A percentile compares a stretch with the other conserved stretches of the same genome.
phyloP scores from a whole-genome alignment of 352 stramenopile genomes.

The Pythium aristosporum region DNA sequence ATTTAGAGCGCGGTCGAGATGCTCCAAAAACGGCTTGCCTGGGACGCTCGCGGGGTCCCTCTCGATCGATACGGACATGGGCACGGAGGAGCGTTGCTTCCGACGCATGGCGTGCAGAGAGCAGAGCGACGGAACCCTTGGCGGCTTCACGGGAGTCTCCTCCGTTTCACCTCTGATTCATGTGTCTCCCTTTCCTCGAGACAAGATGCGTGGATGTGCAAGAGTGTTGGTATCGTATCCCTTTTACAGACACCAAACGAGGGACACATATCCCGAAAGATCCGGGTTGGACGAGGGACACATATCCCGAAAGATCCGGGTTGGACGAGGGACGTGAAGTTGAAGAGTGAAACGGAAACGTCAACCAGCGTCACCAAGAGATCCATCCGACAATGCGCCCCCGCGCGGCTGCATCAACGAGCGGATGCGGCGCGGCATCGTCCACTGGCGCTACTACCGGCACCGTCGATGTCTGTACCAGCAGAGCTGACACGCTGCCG shows the following conservation, averaged over 20 bases:
- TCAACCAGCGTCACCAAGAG: background rate
- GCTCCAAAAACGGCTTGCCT: slow-evolving; percentile 18
- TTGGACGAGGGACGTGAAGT: background rate
- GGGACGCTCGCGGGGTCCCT: slow-evolving; percentile 11
- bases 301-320: background rate
- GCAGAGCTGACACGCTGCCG: slow-evolving; percentile 8
- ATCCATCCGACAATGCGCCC: background rate
- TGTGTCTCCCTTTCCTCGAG: background rate
- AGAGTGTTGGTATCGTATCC: slow-evolving; percentile 7
- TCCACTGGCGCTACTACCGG: background rate
- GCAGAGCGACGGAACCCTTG: background rate
- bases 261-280: background rate
- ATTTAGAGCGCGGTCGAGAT: slow-evolving; percentile 12
- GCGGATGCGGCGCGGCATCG: background rate
- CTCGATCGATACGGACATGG: background rate
- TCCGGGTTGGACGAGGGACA: background rate
- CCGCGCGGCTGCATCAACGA: background rate
- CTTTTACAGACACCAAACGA: background rate
- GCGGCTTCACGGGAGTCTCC: background rate
- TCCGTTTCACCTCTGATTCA: background rate
- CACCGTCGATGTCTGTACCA: background rate
- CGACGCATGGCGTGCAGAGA: background rate
- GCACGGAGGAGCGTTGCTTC: slow-evolving; percentile 5
- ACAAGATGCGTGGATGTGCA: background rate
- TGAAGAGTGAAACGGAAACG: slow-evolving; percentile 10